Base-by-base conservation (phyloP, 352 stramenopile species). In the Globisporangium carolinianum region DNA sequence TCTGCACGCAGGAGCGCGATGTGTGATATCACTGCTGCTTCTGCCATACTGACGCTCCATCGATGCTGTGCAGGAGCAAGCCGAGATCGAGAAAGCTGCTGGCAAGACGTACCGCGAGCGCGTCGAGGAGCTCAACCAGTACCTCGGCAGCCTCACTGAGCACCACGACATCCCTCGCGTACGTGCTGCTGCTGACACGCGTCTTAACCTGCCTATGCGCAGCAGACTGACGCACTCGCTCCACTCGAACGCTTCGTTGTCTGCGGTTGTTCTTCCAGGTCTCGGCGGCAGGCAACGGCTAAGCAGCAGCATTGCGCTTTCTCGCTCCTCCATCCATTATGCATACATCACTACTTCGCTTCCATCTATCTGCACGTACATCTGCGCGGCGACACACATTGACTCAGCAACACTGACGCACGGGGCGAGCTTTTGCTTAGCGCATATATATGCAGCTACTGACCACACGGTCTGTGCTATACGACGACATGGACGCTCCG, bases 131-230 rank as follows among this genome's bases (percentile, higher is more conserved):
- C 97, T 98, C 63, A 99, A 98, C 70, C 79, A 97, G 72, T 94
- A 98, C 56, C 77, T 99, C 10, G 80, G 89, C 42, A 92, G 85
- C 45, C 75, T 98, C 55, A 99, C 97, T 1, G 97, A 99, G 76
- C 94, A 98, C 65, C 98, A 99, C 74, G 97, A 99, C 69, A 97
- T 99, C 66, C 97, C 97, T 61, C 83, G 96, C 47, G 92, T 98
- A 77, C 53, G 79, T 55, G 18, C 18, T 24, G 18, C 18, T 24
- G 18, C 18, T 24, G 18, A 24, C 18, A 24, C 18, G 18, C 1
- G 18, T 24, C 18, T 24, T 24, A 24, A 24, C 18, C 18, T 24
- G 18, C 47, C 7, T 70, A 10, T 18, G 7, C 38, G 15, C 38
- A 39, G 9, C 39, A 14, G 39, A 11, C 35, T 57, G 5, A 42